Percentiles rank a stretch among this genome's conserved stretches.
phyloP scores from a whole-genome alignment of 768 basidiomycete genomes.

The Aureoboletus auriporus region DNA sequence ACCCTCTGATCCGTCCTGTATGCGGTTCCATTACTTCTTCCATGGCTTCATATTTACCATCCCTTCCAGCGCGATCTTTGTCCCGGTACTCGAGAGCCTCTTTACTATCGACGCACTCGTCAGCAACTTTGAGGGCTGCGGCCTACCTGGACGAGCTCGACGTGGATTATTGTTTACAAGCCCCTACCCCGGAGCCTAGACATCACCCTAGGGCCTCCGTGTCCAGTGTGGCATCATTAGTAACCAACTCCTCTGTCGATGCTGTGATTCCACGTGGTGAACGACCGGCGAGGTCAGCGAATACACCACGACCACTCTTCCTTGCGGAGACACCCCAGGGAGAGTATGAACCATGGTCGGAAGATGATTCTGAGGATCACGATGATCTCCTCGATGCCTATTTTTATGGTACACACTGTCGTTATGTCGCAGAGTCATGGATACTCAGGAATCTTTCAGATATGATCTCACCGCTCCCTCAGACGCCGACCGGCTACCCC shows the following conservation, averaged over 20 bases:
- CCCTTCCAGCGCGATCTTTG: conserved; percentile 14
- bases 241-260: conserved; percentile 56
- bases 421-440: background rate
- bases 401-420: conserved; percentile 32
- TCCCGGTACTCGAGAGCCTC: conserved; percentile 21
- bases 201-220: conserved; percentile 37
- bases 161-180: conserved; percentile 25
- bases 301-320: conserved; percentile 11
- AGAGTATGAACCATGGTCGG: conserved; percentile 20
- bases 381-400: conserved; percentile 42
- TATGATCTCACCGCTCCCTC: conserved; percentile 15
- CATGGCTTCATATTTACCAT: background rate
- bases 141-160: conserved; percentile 30
- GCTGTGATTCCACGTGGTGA: conserved; percentile 46
- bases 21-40: background rate
- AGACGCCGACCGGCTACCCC: conserved; percentile 9
- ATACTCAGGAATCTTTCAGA: conserved; percentile 17
- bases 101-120: conserved; percentile 33
- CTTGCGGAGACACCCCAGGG: conserved; percentile 14
- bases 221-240: conserved; percentile 52
- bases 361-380: conserved; percentile 22
- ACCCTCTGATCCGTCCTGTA: conserved; percentile 12
- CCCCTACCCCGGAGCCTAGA: conserved; percentile 16
- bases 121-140: conserved; percentile 14
- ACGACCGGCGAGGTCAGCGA: conserved; percentile 10